Evolutionary conservation across 371 early-diverging fungal genomes (phyloP).

Genomic region (Syncephalastrum contaminatum): DNA sequence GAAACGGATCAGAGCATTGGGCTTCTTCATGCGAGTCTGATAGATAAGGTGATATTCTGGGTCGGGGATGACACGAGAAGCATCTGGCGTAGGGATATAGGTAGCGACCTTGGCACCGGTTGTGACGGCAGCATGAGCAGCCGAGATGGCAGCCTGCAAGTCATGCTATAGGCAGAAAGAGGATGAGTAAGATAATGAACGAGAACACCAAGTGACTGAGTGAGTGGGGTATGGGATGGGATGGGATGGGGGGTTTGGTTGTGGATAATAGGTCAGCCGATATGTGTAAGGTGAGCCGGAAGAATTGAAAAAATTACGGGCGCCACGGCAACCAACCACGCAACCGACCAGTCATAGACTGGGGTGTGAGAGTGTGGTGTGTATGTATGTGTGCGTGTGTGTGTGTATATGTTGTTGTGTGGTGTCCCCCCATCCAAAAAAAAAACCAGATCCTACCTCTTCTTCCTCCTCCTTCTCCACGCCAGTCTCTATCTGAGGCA

Average conservation of each 20-base stretch:
- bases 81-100: slow-evolving; percentile 96
- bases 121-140: slow-evolving; percentile 69
- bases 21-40: slow-evolving; percentile 64
- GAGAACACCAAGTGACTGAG: background rate
- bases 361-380: background rate
- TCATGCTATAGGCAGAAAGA: slow-evolving; percentile 61
- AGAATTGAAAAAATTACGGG: slow-evolving; percentile 3
- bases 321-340: slow-evolving; percentile 4
- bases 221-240: background rate
- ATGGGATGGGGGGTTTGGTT: too few relatives aligned
- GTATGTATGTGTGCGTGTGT: slow-evolving; percentile 2
- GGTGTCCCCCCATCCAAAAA: slow-evolving; percentile 11
- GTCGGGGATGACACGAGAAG: slow-evolving; percentile 61
- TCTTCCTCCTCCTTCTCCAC: slow-evolving; percentile 75
- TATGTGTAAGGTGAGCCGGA: background rate
- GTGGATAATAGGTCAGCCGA: slow-evolving; percentile 6
- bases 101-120: slow-evolving; percentile 54
- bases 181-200: background rate
- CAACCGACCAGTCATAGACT: background rate
- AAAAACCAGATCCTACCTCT: slow-evolving; percentile 46
- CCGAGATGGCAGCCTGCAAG: slow-evolving; percentile 89
- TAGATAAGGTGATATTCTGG: slow-evolving; percentile 71
- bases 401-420: background rate
- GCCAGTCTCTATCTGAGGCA: slow-evolving; percentile 71
- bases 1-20: slow-evolving; percentile 79